Evolutionary conservation across 768 basidiomycete species (phyloP), one percentile per base, ranked within the genome.

Genomic region (Collybiopsis confluens): DNA sequence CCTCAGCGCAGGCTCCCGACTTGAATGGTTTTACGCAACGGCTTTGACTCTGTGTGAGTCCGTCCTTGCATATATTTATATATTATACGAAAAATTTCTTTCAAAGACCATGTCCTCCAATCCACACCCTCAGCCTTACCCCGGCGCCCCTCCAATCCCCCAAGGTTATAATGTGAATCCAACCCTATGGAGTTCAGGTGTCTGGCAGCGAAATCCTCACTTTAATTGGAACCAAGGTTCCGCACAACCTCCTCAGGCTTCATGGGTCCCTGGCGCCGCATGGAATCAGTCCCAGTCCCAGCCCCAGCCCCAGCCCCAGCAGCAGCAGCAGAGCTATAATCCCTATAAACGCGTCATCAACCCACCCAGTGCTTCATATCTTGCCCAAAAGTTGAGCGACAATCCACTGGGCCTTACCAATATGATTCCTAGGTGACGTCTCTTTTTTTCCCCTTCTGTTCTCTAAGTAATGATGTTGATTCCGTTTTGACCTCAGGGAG

Each of bases 311-410:
- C 56, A 56, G 30, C 68, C 64, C 46, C 62, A 62, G 33, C 65
- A 61, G 30, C 60, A 62, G 36, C 59, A 58, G 9, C 62, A 62
- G 2, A 58, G 59, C 4, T 73, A 66, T 57, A 84, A 87, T 54
- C 88, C 88, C 0, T 82, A 81, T 72, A 88, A 88, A 63, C 81
- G 83, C 18, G 61, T 72, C 10, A 76, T 81, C n/a, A 80, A 75
- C 40, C 76, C 77, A 0, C 80, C 85, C 4, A 84, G 83, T 58
- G 78, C 79, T 1, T 82, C 80, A 54, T 90, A 90, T 65, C 79
- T 85, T 64, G 75, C 77, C 2, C 79, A 78, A 3, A 65, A 76
- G 60, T 65, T 90, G 24, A 61, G 70, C 1, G 74, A 83, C 45
- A 90, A 90, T 64, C 82, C 83, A 0, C 68, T 90, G 4, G 84